Conservation (phyloP, 2,329 filamentous ascomycete species). For the Diatrype stigma region DNA sequence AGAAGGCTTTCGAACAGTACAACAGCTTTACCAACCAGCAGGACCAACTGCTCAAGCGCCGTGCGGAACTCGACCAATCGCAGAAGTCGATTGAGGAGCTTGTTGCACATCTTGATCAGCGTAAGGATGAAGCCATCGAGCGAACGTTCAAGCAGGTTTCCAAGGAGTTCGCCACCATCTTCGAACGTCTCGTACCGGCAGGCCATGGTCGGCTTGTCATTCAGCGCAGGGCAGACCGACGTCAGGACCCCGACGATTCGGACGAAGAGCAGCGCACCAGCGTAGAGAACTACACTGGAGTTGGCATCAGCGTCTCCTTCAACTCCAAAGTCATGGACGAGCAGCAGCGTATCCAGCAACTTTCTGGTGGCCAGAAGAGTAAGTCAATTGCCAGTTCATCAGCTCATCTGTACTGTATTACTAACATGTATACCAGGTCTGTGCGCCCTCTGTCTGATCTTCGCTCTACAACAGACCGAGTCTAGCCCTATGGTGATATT, state of each 20-base stretch:
- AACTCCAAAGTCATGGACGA: conserved; percentile 95
- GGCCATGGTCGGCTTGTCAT: conserved; percentile 90
- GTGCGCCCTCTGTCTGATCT: conserved; percentile 94
- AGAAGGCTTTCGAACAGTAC: conserved; percentile 99
- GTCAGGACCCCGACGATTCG: conserved; percentile 60
- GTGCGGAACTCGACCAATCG: conserved; percentile 81
- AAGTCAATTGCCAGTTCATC: conserved; percentile 32
- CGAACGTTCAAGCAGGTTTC: conserved; percentile 98
- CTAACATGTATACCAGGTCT: conserved; percentile 56
- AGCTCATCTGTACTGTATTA: conserved; percentile 3
- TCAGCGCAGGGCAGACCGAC: conserved; percentile 78
- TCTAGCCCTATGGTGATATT: conserved; percentile 98
- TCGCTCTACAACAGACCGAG: conserved; percentile 97
- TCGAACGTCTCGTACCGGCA: conserved; percentile 90
- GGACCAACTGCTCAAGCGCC: conserved; percentile 77
- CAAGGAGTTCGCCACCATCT: conserved; percentile 86
- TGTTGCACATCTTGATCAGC: conserved; percentile 85
- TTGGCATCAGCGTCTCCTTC: conserved; percentile 96
- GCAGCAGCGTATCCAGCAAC: conserved; percentile 94
- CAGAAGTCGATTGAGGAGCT: conserved; percentile 87
- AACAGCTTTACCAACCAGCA: conserved; percentile 93
- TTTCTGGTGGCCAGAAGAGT: conserved; percentile 98
- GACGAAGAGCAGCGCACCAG: conserved; percentile 63
- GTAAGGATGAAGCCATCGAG: conserved; percentile 97
- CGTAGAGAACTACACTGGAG: conserved; percentile 94